Evolutionary conservation across 2,329 filamentous ascomycete species (phyloP).

Genomic region (Xylaria sp.): DNA sequence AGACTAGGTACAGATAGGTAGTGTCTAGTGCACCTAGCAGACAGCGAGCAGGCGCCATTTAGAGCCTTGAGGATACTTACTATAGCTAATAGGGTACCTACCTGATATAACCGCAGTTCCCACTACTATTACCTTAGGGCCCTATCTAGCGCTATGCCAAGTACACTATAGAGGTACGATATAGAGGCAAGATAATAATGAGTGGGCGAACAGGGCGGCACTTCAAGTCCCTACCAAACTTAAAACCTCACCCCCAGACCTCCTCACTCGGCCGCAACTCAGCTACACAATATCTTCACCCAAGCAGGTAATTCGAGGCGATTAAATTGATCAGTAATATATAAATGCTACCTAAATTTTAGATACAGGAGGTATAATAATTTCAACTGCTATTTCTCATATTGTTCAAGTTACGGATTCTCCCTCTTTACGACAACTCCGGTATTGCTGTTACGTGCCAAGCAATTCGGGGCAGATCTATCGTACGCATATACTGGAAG

Average conservation of each 20-base stretch:
- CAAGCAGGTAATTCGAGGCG: constrained; percentile 20
- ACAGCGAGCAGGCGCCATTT: not conserved
- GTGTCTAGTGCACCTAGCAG: not conserved
- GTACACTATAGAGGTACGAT: not conserved
- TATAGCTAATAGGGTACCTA: not conserved
- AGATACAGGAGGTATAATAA: too few relatives aligned
- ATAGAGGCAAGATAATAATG: not conserved
- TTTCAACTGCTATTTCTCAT: not conserved
- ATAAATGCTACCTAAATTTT: not conserved
- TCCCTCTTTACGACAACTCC: not conserved
- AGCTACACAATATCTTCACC: constrained; percentile 18
- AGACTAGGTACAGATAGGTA: not conserved
- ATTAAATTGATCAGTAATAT: not conserved
- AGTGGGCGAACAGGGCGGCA: constrained; percentile 2
- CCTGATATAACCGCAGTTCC: not conserved
- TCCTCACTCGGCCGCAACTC: constrained; percentile 6
- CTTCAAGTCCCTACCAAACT: not conserved
- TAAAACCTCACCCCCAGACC: not conserved
- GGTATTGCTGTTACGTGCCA: not conserved
- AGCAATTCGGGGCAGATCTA: not conserved
- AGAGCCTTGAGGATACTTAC: not conserved
- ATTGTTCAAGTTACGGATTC: not conserved
- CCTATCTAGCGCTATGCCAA: not conserved
- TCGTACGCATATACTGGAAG: not conserved
- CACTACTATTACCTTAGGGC: not conserved